A percentile compares a stretch with the other conserved stretches of the same genome.
These are phyloP conservation scores for Neurospora sublineolata DNA, from an alignment of 495 filamentous ascomycete species.

Conservation along the genomic window DNA sequence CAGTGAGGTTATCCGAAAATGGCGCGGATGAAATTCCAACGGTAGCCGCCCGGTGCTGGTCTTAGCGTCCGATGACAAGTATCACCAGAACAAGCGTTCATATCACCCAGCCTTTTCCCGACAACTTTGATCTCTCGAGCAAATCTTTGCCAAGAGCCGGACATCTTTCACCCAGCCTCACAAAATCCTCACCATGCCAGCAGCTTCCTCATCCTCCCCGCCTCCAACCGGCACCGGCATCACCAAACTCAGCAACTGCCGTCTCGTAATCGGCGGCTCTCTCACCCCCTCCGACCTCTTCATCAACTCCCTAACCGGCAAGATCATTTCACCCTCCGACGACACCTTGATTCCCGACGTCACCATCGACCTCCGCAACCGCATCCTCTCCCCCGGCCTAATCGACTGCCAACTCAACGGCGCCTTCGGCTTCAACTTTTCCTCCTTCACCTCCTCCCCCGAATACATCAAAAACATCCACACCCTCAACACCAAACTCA, in stretches of 20 bases:
- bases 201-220: background rate
- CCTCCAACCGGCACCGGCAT: slow-evolving; percentile 33
- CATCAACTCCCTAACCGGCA: slow-evolving; percentile 64
- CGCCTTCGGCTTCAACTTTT: slow-evolving; percentile 79
- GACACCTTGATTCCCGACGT: slow-evolving; percentile 51
- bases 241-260: slow-evolving; percentile 77
- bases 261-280: slow-evolving; percentile 48
- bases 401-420: slow-evolving; percentile 84
- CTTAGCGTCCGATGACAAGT: background rate
- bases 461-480: slow-evolving; percentile 56
- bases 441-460: slow-evolving; percentile 51
- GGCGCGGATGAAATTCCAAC: background rate
- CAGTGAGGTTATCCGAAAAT: background rate
- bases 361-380: slow-evolving; percentile 61
- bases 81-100: too few species aligned
- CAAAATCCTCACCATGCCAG: background rate
- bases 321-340: slow-evolving; percentile 62
- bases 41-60: background rate
- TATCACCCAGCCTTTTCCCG: background rate
- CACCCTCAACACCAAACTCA: slow-evolving; percentile 54
- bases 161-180: background rate
- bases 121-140: background rate
- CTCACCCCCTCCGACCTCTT: slow-evolving; percentile 66
- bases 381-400: slow-evolving; percentile 68
- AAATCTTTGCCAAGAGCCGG: background rate